Percentiles rank a stretch among this genome's conserved stretches.
Evolutionary conservation across 2,329 filamentous ascomycete species (phyloP).

Genomic region (Lasiodiplodia sp.): DNA sequence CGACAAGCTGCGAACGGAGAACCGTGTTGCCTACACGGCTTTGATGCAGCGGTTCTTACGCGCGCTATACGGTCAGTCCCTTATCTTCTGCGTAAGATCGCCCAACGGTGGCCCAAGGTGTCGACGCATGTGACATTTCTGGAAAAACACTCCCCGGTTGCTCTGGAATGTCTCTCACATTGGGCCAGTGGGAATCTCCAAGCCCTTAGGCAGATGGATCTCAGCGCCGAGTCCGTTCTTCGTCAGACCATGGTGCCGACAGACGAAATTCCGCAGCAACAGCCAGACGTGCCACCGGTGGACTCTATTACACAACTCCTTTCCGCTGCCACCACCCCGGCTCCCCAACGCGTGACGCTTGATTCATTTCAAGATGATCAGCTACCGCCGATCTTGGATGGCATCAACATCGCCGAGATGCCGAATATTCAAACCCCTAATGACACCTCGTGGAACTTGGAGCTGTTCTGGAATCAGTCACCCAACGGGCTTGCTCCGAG

Average conservation of each 20-base stretch:
- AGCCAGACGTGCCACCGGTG: not conserved
- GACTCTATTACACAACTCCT: not conserved
- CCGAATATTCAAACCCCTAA: not conserved
- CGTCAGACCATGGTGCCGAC: slow-evolving; percentile 17
- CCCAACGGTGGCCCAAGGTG: slow-evolving; percentile 20
- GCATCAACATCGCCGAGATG: not conserved
- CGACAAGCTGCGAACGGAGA: not conserved
- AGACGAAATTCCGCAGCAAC: not conserved
- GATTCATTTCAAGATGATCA: not conserved
- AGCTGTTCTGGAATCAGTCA: slow-evolving; percentile 15
- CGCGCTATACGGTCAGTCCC: slow-evolving; percentile 18
- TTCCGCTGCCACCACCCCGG: not conserved
- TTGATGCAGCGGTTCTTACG: slow-evolving; percentile 11
- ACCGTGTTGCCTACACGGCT: slow-evolving; percentile 5
- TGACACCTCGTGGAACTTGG: slow-evolving; percentile 21
- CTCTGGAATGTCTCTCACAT: slow-evolving; percentile 5
- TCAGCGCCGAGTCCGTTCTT: not conserved
- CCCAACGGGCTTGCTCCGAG: slow-evolving; percentile 10
- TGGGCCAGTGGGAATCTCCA: slow-evolving; percentile 11
- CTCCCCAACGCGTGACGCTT: not conserved
- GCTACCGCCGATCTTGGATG: slow-evolving; percentile 6
- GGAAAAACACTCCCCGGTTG: not conserved
- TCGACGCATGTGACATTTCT: slow-evolving; percentile 14
- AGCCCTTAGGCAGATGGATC: not conserved
- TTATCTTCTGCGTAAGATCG: slow-evolving; percentile 16